Evolutionary conservation across 768 basidiomycete species (phyloP).

Genomic region (Nidularia pulvinata): DNA sequence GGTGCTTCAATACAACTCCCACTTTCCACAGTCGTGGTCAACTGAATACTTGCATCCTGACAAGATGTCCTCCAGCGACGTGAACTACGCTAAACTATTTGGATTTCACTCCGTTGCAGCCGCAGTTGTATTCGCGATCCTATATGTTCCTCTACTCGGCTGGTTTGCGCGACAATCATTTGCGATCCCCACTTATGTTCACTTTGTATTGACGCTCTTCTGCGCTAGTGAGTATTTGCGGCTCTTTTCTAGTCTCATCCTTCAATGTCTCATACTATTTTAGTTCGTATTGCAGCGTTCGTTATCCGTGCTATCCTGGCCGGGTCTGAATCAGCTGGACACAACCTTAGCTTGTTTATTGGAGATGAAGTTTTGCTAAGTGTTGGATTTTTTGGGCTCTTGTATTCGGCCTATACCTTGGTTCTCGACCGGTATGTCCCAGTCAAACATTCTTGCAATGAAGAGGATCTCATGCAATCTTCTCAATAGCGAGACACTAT

Average conservation of each 20-base stretch:
- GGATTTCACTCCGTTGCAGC: constrained; percentile 32
- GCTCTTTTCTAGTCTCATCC: background rate
- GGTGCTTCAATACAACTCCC: too few species aligned
- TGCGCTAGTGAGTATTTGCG: constrained; percentile 28
- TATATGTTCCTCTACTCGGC: constrained; percentile 24
- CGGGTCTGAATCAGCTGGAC: constrained; percentile 22
- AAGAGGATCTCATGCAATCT: too few species aligned
- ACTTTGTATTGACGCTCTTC: constrained; percentile 30
- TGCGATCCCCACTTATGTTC: constrained; percentile 26
- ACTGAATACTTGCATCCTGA: too few species aligned
- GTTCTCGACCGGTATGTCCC: constrained; percentile 35
- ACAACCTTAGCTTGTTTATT: constrained; percentile 28
- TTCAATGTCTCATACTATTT: background rate
- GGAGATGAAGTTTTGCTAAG: constrained; percentile 35
- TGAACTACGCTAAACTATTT: constrained; percentile 28
- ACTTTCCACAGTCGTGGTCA: too few species aligned
- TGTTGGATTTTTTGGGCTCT: constrained; percentile 40
- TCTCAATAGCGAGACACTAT: too few species aligned
- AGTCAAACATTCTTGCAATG: too few species aligned
- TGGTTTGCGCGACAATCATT: constrained; percentile 28
- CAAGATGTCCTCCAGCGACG: background rate
- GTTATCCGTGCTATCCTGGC: constrained; percentile 34
- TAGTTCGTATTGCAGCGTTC: constrained; percentile 41
- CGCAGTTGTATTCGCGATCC: constrained; percentile 29
- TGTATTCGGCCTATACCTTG: constrained; percentile 38